Percentiles rank a stretch among this genome's conserved stretches.
These are phyloP conservation scores for Firmiana major DNA, from an alignment of 345 rosid genomes.

Conservation along the genomic window DNA sequence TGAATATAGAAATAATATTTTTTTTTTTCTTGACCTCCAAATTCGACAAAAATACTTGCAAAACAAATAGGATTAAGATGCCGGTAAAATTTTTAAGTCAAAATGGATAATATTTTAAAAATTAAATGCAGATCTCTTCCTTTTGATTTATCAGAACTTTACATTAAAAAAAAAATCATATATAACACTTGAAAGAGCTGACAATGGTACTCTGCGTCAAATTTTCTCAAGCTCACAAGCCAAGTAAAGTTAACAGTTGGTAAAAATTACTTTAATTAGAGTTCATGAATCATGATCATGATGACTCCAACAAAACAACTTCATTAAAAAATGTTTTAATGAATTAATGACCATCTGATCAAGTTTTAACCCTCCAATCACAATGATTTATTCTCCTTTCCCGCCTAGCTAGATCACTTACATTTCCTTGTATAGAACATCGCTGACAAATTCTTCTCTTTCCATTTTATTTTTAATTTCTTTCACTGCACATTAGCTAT, in stretches of 20 bases:
- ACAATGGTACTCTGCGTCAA: too few species aligned
- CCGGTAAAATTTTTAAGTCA: too few species aligned
- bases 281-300: too few species aligned
- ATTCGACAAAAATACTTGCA: too few species aligned
- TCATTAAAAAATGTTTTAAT: not conserved
- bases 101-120: too few species aligned
- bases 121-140: too few species aligned
- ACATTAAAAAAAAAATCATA: too few species aligned
- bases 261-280: not conserved
- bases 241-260: not conserved
- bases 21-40: too few species aligned
- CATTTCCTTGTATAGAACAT: not conserved
- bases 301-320: not conserved
- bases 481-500: not conserved
- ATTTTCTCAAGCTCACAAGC: not conserved
- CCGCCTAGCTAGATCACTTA: conserved; percentile 3
- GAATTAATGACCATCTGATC: not conserved
- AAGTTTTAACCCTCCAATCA: not conserved
- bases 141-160: too few species aligned
- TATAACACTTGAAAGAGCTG: too few species aligned
- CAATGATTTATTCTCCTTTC: not conserved
- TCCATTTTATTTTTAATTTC: not conserved
- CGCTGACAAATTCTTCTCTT: not conserved
- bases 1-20: too few species aligned
- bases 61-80: too few species aligned